Evolutionary conservation across 2,329 filamentous ascomycete species (phyloP).

Genomic region (Microcyclosporella mali): DNA sequence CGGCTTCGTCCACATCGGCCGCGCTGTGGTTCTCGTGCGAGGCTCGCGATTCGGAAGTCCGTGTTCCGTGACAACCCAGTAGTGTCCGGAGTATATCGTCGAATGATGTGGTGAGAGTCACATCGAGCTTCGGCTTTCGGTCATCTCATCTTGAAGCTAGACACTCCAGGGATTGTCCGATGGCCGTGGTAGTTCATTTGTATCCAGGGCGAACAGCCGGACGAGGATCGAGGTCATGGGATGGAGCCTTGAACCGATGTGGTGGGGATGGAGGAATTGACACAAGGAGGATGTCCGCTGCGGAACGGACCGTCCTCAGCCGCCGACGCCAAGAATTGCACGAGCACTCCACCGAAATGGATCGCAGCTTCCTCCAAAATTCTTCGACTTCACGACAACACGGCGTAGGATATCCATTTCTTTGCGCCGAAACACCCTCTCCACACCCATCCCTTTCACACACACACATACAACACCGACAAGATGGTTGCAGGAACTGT

Average conservation of each 20-base stretch:
- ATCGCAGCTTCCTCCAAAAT: background rate
- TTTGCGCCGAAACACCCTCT: conserved; percentile 56
- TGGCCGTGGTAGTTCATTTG: no score
- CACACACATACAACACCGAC: conserved; percentile 34
- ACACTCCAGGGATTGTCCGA: background rate
- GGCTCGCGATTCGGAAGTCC: no score
- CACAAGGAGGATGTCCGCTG: background rate
- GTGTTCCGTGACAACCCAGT: no score
- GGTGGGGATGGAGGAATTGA: background rate
- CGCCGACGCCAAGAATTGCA: background rate
- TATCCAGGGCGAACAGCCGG: no score
- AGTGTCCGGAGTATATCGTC: no score
- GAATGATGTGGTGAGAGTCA: no score
- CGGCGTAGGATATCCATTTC: conserved; percentile 85
- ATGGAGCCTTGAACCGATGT: background rate
- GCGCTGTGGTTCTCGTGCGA: no score
- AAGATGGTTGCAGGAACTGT: conserved; percentile 85
- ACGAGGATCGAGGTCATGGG: background rate
- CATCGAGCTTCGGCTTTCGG: no score
- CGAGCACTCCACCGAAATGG: background rate
- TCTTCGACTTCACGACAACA: background rate
- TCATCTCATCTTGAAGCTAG: background rate
- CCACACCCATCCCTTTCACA: conserved; percentile 25
- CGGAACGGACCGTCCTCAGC: background rate
- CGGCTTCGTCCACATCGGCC: no score